phyloP scores from a whole-genome alignment of 352 stramenopile species.

The Phytophthora sansomeana region DNA sequence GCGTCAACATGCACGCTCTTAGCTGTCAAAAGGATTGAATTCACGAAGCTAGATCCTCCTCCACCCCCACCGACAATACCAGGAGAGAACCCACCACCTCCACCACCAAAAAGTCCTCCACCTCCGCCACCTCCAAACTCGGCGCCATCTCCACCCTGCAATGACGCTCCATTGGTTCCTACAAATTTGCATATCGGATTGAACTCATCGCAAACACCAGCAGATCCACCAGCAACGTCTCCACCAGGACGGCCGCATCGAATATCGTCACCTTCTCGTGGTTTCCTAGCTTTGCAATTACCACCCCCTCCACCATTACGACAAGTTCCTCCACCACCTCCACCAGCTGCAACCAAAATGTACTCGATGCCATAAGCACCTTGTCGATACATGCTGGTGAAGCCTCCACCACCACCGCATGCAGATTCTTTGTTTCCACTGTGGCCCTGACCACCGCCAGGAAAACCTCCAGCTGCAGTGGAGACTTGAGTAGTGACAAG shows the following conservation, averaged over 20 bases:
- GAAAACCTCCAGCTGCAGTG: slow-evolving; percentile 48
- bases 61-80: slow-evolving; percentile 75
- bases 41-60: slow-evolving; percentile 74
- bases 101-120: slow-evolving; percentile 69
- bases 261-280: slow-evolving; percentile 52
- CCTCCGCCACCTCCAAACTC: slow-evolving; percentile 79
- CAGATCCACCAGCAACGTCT: slow-evolving; percentile 45
- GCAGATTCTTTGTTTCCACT: slow-evolving; percentile 76
- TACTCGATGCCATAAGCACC: slow-evolving; percentile 74
- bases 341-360: slow-evolving; percentile 68
- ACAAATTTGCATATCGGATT: slow-evolving; percentile 76
- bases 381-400: slow-evolving; percentile 75
- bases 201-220: slow-evolving; percentile 61
- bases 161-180: slow-evolving; percentile 50
- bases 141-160: slow-evolving; percentile 72
- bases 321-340: slow-evolving; percentile 75
- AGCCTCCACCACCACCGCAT: slow-evolving; percentile 72
- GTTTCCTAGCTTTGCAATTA: slow-evolving; percentile 24
- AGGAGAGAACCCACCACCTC: slow-evolving; percentile 71
- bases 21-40: slow-evolving; percentile 42
- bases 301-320: slow-evolving; percentile 63
- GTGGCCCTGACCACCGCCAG: slow-evolving; percentile 66
- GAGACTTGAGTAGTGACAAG: slow-evolving; percentile 58
- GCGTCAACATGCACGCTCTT: slow-evolving; percentile 58
- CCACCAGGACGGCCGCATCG: slow-evolving; percentile 60